Conservation (phyloP, 345 rosid genomes). For the Erucastrum elatum region DNA sequence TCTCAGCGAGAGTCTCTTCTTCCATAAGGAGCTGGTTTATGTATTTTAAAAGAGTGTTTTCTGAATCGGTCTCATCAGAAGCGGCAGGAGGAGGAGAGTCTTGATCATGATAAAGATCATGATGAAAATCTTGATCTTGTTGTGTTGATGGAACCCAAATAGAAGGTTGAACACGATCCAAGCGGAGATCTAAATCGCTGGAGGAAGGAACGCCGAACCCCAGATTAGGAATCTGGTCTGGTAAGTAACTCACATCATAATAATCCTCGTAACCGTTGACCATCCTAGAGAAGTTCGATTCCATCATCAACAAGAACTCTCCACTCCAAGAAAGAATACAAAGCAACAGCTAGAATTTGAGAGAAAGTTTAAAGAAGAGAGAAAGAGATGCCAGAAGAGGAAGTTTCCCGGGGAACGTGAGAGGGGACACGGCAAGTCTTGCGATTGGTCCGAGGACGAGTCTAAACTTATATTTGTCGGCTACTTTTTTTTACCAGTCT, state of each 20-base stretch:
- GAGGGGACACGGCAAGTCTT: slow-evolving; percentile 30
- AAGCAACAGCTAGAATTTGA: background rate
- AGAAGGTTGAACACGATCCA: slow-evolving; percentile 9
- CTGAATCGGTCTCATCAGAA: slow-evolving; percentile 45
- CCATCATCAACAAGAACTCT: slow-evolving; percentile 24
- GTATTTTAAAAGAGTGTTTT: slow-evolving; percentile 57
- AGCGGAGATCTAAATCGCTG: slow-evolving; percentile 23
- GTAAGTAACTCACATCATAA: slow-evolving; percentile 32
- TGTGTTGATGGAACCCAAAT: slow-evolving; percentile 24
- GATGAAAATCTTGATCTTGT: background rate
- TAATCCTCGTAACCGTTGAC: slow-evolving; percentile 38
- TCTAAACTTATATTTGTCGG: slow-evolving; percentile 22
- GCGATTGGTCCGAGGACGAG: slow-evolving; percentile 31
- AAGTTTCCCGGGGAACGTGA: slow-evolving; percentile 23
- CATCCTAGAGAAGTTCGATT: slow-evolving; percentile 12
- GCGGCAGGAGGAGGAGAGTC: slow-evolving; percentile 20
- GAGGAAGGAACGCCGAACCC: slow-evolving; percentile 42
- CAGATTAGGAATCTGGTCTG: slow-evolving; percentile 7
- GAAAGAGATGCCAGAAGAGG: background rate
- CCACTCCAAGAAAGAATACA: background rate
- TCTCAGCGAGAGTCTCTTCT: slow-evolving; percentile 57
- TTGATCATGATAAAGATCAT: background rate
- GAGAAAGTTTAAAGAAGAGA: background rate
- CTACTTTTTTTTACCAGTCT: slow-evolving; percentile 22
- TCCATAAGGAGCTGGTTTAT: slow-evolving; percentile 71